Base-by-base conservation (phyloP, 352 stramenopile species). In the Pythium vanterpoolii region DNA sequence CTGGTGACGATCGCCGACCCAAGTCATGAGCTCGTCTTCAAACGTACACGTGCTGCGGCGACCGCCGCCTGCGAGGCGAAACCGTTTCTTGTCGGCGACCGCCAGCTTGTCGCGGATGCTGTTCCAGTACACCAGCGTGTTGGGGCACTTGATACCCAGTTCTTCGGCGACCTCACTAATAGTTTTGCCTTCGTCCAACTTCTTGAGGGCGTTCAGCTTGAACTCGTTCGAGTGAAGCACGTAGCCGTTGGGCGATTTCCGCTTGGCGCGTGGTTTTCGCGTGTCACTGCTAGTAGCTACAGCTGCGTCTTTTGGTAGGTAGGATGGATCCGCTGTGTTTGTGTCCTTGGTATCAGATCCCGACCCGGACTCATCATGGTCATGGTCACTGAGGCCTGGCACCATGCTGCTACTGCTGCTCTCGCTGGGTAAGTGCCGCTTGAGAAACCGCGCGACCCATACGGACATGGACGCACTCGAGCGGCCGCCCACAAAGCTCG, bases 141-240 rank as follows among this genome's bases (percentile, higher is more conserved):
- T 88, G n/a, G 76, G 52, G 46, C 72, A 88, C 63, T 89, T 89
- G 24, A 92, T 66, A 5, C 75, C 76, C 18, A 92, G 69, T 48
- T 90, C 78, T 46, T 79, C 64, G 0, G 77, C 71, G 30, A 92
- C 77, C 51, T 90, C 67, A 10, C 69, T 65, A 26, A 84, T 65
- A 16, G 66, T 89, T 50, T 86, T 87, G 23, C 79, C 82, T 62
- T 86, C 76, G 34, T 92, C 82, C 31, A 92, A 45, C 62, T 76
- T 74, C 51, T 75, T 80, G 7, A 92, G 50, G 19, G 82, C 82
- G 4, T 87, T 86, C 21, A 92, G 56, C 59, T 92, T 92, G 57
- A 90, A 90, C 55, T 89, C 82, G 51, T 92, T 89, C 39, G 79
- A 90, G 57, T 89, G 79, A 8, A 87, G 65, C 50, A 83, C 77